Base-by-base conservation (phyloP, 768 basidiomycete genomes). In the Pleurotus tuoliensis region DNA sequence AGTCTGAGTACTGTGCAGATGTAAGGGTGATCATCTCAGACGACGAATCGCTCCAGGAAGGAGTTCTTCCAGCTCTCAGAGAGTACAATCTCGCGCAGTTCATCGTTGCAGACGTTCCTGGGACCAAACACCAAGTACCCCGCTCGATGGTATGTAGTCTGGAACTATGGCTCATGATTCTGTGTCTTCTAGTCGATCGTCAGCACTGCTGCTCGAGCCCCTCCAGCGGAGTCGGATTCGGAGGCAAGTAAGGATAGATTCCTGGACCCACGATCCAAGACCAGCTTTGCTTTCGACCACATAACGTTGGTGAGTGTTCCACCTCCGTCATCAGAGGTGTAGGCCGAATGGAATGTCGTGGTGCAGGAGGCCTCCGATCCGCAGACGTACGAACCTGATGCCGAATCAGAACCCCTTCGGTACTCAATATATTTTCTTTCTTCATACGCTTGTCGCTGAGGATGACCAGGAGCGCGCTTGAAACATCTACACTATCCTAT, bases 71-170 rank as follows among this genome's bases (percentile, higher is more conserved):
- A 2, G 88, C 90, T 1, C 70, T 98, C 56, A 76, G 81, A 50
- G 80, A 90, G 58, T 98, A 98, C 72, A 96, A 98, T 66, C 74
- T 91, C 55, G 82, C 84, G 38, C 96, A 99, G 67, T 90, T 94
- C 68, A 88, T 86, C 25, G 84, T 88, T 20, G 90, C 91, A 22
- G 90, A 94, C 59, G 86, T 94, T n/a, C 88, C 88, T 4, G 87
- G 81, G 13, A 74, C 80, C 34, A 74, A 81, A 30, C 86, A 96
- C 72, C 87, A 89, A 76, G 95, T 92, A 67, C 54, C 80, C 70
- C 44, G 7, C 55, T 44, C 64, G 56, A 59, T 63, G 6, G 47
- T 48, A 20, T 16, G 25, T 51, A 9, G 15, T 0, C 16, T n/a
- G 18, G 13, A 37, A 11, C 16, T 37, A 37, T 51, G 46, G 13